Base-by-base conservation (phyloP, 2,329 filamentous ascomycete genomes). In the Aspergillus neotritici region DNA sequence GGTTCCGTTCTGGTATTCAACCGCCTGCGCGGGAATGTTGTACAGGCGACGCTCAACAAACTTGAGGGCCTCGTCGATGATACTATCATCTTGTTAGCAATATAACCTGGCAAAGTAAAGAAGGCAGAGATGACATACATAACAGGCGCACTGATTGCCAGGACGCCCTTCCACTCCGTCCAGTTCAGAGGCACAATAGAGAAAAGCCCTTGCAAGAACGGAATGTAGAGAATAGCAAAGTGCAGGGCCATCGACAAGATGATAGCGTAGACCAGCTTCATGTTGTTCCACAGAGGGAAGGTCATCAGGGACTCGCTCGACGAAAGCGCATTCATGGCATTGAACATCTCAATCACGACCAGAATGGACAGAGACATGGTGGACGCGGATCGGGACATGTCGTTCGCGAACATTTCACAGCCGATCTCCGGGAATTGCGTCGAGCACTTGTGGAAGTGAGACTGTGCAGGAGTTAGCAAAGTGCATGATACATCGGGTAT, bases 281-380 rank as follows among this genome's bases (percentile, higher is more conserved):
- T 93, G 73, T 98, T 98, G 63, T 91, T 82, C 91, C 91, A 96
- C n/a, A 98, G 75, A 8, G 90, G 91, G 50, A 98, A 79, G 2
- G 90, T 96, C 43, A 98, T 70, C 10, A 98, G 81, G 12, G 87
- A 94, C 70, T 98, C 93, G 67, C 87, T 94, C 1, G 89, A 95
- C 2, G 89, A 96, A 28, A 98, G 78, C 0, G 91, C 93, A 64
- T 98, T 98, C 85, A 97, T 91, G 57, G 93, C 93, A 70, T 98
- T 98, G 64, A 98, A 80, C 93, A 98, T 98, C 73, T 98, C 93
- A 61, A 98, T 97, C 48, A 96, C 89, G 35, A 98, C 93, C 13
- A 98, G 78, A 59, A 83, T 82, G 31, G 87, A 94, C 48, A 98
- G 78, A 5, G 89, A 96, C 21, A 98, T 83, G 1, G 93, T 98